Evolutionary conservation across 2,329 filamentous ascomycete genomes (phyloP).

Genomic region (Claviceps capensis): DNA sequence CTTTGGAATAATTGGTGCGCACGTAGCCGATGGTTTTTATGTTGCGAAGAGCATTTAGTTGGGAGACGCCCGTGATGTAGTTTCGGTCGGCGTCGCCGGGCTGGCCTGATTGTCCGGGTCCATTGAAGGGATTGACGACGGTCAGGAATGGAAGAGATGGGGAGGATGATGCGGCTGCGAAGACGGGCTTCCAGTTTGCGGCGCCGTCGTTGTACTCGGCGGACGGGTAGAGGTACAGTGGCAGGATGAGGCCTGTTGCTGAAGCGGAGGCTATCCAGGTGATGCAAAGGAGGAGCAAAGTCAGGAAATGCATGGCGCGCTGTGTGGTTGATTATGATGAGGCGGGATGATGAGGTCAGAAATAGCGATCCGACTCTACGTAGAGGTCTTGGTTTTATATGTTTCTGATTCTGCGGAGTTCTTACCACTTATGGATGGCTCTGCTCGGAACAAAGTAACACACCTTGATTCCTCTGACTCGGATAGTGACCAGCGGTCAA

Average conservation of each 20-base stretch:
- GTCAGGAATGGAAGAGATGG: conserved; percentile 8
- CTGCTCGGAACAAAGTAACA: too few species aligned
- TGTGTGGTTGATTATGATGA: neutral
- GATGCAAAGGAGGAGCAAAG: neutral
- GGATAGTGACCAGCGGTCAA: too few species aligned
- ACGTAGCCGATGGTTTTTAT: conserved; percentile 13
- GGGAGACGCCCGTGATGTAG: conserved; percentile 11
- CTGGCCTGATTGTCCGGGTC: conserved; percentile 9
- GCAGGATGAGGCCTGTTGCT: conserved; percentile 10
- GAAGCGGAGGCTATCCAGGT: neutral
- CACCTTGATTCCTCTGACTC: too few species aligned
- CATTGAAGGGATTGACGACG: conserved; percentile 11
- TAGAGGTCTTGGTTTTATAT: too few species aligned
- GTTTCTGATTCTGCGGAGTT: neutral
- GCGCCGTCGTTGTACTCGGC: conserved; percentile 9
- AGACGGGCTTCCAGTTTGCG: conserved; percentile 11
- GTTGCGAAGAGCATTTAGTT: conserved; percentile 11
- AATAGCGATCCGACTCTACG: neutral
- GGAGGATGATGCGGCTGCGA: conserved; percentile 6
- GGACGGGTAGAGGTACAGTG: conserved; percentile 13
- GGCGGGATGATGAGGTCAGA: neutral
- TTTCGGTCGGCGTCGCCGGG: conserved; percentile 12
- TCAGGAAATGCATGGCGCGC: neutral
- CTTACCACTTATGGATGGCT: too few species aligned
- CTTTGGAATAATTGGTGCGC: conserved; percentile 9